Base-by-base conservation (phyloP, 2,329 filamentous ascomycete species). In the Penicillium sp. region DNA sequence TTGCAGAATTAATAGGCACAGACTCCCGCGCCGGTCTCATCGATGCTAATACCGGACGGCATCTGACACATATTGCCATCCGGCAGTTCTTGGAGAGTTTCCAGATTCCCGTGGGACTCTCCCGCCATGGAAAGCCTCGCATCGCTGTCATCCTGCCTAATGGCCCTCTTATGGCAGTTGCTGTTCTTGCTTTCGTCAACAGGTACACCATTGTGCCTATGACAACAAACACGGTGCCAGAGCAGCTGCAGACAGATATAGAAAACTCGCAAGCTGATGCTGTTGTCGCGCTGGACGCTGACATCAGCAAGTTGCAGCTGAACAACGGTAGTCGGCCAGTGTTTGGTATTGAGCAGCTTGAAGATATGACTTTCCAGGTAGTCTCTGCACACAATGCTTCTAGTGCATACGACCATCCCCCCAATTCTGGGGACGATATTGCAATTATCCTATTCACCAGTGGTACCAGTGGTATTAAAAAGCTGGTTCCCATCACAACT, bases 401-500 rank as follows among this genome's bases (percentile, higher is more conserved):
- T 19, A 9, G 6, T 29, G 15, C 41, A 36, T 52, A 43, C 21
- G 60, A 61, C 5, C 49, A 80, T 2, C 51, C 58, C 7, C 69
- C 76, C 4, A 84, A 83, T 62, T 61, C 64, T 4, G 71, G 75
- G 2, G 75, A 82, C 39, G 81, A 84, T 58, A 76, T 79, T 23
- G 77, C 75, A 4, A 74, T 85, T 51, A 75, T 85, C 45, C 74
- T 85, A 1, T 84, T 85, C 65, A 86, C 83, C 0, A 83, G 81
- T 57, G 83, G 83, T 19, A 85, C 83, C 0, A 83, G 79, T 19
- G 83, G 83, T 2, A 83, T 77, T n/a, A 85, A 83, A 68, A 85
- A 85, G 68, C 73, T 84, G 3, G 83, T 85, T 2, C 83, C 83
- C 0, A 74, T 84, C 27, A 80, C 78, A 2, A 72, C 78, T 0